These are phyloP conservation scores for Agaricus subrufescens DNA, from an alignment of 768 basidiomycete genomes.

Conservation along the genomic window DNA sequence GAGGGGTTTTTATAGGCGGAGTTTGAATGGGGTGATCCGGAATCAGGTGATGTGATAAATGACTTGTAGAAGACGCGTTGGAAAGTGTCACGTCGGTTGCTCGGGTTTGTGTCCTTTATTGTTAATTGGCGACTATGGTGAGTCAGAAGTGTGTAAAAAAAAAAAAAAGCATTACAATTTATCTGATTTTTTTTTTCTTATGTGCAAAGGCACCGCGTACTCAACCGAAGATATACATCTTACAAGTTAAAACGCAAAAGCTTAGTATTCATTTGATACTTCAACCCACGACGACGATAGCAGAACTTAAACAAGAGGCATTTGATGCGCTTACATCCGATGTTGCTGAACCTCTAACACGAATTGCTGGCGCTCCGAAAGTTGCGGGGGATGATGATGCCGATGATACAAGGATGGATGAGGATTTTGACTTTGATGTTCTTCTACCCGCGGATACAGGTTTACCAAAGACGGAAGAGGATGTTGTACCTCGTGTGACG, in stretches of 20 bases:
- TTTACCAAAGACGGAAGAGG: slow-evolving; percentile 1
- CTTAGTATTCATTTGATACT: slow-evolving; percentile 57
- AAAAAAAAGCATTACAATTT: too few species aligned
- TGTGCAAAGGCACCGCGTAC: slow-evolving; percentile 42
- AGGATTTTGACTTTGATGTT: slow-evolving; percentile 9
- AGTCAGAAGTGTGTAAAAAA: background rate
- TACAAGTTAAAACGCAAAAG: slow-evolving; percentile 72
- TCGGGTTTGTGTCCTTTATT: background rate
- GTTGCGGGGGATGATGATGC: slow-evolving; percentile 22
- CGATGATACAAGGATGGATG: slow-evolving; percentile 15
- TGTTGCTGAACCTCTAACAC: slow-evolving; percentile 29
- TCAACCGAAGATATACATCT: slow-evolving; percentile 59
- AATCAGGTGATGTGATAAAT: slow-evolving; percentile 7
- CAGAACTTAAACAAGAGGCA: slow-evolving; percentile 57
- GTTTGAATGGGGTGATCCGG: slow-evolving; percentile 15
- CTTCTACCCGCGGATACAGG: slow-evolving; percentile 7
- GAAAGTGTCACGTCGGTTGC: too few species aligned
- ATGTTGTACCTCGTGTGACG: slow-evolving; percentile 31
- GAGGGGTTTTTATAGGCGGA: slow-evolving; percentile 22
- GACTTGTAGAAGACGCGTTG: background rate
- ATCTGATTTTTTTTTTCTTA: background rate
- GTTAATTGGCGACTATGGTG: background rate
- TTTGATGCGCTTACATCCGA: slow-evolving; percentile 54
- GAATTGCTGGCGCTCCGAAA: background rate
- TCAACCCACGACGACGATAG: slow-evolving; percentile 49